Evolutionary conservation across 2,329 filamentous ascomycete genomes (phyloP).

Genomic region (Ceratocystis cubensis): DNA sequence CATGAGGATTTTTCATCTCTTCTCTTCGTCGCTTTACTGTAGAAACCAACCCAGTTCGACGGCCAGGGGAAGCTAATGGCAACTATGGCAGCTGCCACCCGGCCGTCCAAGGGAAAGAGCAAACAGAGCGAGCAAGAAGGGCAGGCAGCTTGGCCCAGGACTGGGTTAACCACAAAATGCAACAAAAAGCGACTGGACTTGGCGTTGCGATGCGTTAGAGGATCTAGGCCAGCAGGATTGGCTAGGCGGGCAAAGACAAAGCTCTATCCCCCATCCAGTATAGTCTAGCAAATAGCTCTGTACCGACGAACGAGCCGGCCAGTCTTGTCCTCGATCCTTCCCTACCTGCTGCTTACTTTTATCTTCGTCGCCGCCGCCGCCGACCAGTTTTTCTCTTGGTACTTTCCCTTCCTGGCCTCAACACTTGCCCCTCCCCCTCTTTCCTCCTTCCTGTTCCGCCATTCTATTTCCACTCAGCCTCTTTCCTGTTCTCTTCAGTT

Average conservation of each 20-base stretch:
- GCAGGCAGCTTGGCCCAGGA: background rate
- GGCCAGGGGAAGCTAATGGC: background rate
- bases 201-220: background rate
- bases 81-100: background rate
- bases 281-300: background rate
- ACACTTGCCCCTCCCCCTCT: background rate
- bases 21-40: too few species aligned
- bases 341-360: background rate
- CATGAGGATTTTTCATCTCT: too few species aligned
- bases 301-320: background rate
- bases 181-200: background rate
- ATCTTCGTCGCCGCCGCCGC: background rate
- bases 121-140: background rate
- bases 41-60: too few species aligned
- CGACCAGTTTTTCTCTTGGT: background rate
- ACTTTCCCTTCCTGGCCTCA: background rate
- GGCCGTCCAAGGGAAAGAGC: background rate
- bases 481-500: too few species aligned
- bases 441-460: background rate
- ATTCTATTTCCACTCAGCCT: background rate
- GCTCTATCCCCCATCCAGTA: background rate
- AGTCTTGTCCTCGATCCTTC: background rate
- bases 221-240: background rate
- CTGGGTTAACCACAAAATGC: background rate
- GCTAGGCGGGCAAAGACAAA: constrained; percentile 23